Evolutionary conservation across 2,329 filamentous ascomycete genomes (phyloP), one percentile per base, ranked within the genome.

Genomic region (Immersiporthe knoxdaviesiana): DNA sequence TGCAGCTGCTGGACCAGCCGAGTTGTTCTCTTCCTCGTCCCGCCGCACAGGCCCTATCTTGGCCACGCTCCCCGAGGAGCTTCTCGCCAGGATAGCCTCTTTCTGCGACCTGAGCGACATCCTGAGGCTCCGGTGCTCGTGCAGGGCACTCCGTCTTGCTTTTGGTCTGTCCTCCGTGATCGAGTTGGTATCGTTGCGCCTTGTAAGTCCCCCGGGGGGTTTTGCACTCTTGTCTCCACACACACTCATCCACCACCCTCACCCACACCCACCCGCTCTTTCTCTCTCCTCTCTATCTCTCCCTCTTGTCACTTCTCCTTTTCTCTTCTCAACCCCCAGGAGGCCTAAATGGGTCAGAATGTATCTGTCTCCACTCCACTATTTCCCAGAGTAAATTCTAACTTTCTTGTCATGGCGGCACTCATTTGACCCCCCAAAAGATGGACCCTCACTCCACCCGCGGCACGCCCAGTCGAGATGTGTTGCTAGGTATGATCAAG

Each of bases 401-500:
- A 66, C 30, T 52, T 24, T 35, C 37, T 56, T 47, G 52, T n/a
- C 24, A 41, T 50, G 30, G 44, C 63, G 30, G 44, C 63, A 41
- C n/a, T 32, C 52, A 14, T 54, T 37, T n/a, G 21, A 47, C n/a
- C 10, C n/a, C 10, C n/a, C 5, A 21, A 67, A 66, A 71, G 70
- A 71, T 71, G 70, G 70, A 71, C 54, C 67, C 67, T 35, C 14
- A 27, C 30, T 68, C 70, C 59, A 60, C 67, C 39, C 63, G 64
- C 54, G 64, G 67, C 63, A 56, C 39, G 27, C 64, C 61, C 27
- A 32, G 54, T 59, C 70, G 67, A 41, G 67, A 69, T 35, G 64
- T 64, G 60, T 37, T 71, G 32, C 44, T 71, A 62, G 54, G 56
- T 3, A 67, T 69, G 67, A 65, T 71, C 60, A 71, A 67, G 61